Base-by-base conservation (phyloP, 2,329 filamentous ascomycete species). In the Xylariaceae sp. region DNA sequence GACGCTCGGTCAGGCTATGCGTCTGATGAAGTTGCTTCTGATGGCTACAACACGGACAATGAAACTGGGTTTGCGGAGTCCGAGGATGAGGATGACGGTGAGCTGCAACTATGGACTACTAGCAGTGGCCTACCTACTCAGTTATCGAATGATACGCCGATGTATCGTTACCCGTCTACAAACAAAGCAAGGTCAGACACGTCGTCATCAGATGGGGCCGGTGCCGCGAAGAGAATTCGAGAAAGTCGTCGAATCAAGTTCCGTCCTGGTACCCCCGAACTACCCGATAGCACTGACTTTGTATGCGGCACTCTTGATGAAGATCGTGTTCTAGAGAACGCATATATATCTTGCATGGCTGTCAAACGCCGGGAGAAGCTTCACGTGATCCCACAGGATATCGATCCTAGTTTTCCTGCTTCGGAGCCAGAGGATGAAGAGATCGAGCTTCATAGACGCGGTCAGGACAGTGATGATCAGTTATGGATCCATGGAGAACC, bases 271-370 rank as follows among this genome's bases (percentile, higher is more conserved):
- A 88, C 87, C 1, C 89, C 89, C 2, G 90, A 96, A 67, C 78
- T 99, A 10, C 94, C 94, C 1, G 94, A 99, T 70, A 96, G 92
- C 71, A 97, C 94, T 13, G 94, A 99, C 70, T 99, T 99, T 62
- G 94, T 99, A n/a, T 97, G 94, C 66, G 94, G 94, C 54, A 99
- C 94, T 1, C 78, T 99, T 18, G 94, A 99, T 61, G 94, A 99
- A 71, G 94, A 99, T 66, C 85, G 90, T 42, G 90, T 91, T 2
- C 74, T 97, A n/a, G 94, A 99, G 69, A 90, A 92, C 62, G 92
- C 90, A 0, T 99, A 96, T 70, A 80, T 95, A 52, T 88, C 89
- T 2, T 90, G 88, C 64, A 80, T 95, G 54, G 88, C 92, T 65
- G 85, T 89, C 51, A 86, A 88, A 61, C 87, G 91, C 63, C 86